phyloP scores from a whole-genome alignment of 148 eudicot species.

The Heliosperma pusillum region DNA sequence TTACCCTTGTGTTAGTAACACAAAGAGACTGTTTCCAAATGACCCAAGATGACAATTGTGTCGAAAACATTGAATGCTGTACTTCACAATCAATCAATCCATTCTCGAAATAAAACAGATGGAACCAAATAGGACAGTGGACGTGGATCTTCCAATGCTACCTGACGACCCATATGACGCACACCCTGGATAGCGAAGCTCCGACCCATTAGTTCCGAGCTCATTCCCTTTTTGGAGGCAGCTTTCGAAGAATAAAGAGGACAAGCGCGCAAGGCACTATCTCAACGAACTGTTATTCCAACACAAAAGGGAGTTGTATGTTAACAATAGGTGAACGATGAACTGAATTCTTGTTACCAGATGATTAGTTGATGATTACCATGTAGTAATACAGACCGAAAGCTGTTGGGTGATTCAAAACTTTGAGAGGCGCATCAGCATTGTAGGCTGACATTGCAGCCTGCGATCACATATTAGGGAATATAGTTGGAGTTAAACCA shows the following conservation, averaged over 20 bases:
- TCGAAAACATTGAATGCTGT: too few relatives aligned
- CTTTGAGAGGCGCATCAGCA: conserved; percentile 66
- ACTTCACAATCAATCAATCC: too few relatives aligned
- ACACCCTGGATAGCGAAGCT: not conserved
- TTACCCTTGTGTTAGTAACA: too few relatives aligned
- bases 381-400: conserved; percentile 51
- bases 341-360: not conserved
- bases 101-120: too few relatives aligned
- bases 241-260: conserved; percentile 46
- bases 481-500: too few relatives aligned
- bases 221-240: conserved; percentile 40
- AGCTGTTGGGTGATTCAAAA: conserved; percentile 69
- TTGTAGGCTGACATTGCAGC: conserved; percentile 71
- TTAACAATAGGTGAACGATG: not conserved
- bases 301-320: conserved; percentile 1
- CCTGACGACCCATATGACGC: too few relatives aligned
- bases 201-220: not conserved
- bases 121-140: too few relatives aligned
- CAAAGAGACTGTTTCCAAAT: too few relatives aligned
- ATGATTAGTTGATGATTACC: conserved; percentile 12
- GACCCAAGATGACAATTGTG: too few relatives aligned
- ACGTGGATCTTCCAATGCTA: too few relatives aligned
- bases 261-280: conserved; percentile 52
- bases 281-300: conserved; percentile 42
- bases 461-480: conserved; percentile 32